Percentiles rank a stretch among this genome's conserved stretches.
phyloP scores from a whole-genome alignment of 1,139 yeast genomes.

The Saccharomycopsis phalli region DNA sequence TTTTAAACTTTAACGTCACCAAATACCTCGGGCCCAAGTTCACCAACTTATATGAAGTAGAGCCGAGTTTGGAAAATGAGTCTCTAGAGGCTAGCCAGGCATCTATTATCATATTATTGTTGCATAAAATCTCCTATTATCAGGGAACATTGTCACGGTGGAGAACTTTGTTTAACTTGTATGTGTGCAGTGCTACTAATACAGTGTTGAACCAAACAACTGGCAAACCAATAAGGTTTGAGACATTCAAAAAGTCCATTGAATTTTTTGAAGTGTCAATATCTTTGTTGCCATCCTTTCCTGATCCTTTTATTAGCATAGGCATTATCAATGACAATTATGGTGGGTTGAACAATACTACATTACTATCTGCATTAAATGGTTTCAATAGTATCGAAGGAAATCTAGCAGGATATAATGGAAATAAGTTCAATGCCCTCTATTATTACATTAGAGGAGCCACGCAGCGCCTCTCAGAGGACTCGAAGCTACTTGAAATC shows the following conservation, averaged over 20 bases:
- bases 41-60: not conserved
- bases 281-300: slow-evolving; percentile 8
- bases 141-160: slow-evolving; percentile 13
- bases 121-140: slow-evolving; percentile 11
- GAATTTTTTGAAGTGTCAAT: slow-evolving; percentile 7
- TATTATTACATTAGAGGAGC: slow-evolving; percentile 10
- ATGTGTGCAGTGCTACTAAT: slow-evolving; percentile 1
- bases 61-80: not conserved
- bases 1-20: slow-evolving; percentile 4
- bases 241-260: slow-evolving; percentile 10
- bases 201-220: not conserved
- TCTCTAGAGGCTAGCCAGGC: not conserved
- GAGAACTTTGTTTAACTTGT: slow-evolving; percentile 9
- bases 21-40: slow-evolving; percentile 2
- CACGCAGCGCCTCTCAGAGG: slow-evolving; percentile 6
- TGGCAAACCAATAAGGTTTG: slow-evolving; percentile 1
- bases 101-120: not conserved
- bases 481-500: too few species aligned
- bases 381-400: slow-evolving; percentile 2
- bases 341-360: slow-evolving; percentile 7
- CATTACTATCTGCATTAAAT: slow-evolving; percentile 1
- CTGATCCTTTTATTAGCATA: slow-evolving; percentile 13
- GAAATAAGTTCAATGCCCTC: slow-evolving; percentile 17
- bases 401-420: slow-evolving; percentile 1
- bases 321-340: slow-evolving; percentile 16